These are phyloP conservation scores for Wickerhamomyces alni DNA, from an alignment of 805 yeast genomes.

Conservation along the genomic window DNA sequence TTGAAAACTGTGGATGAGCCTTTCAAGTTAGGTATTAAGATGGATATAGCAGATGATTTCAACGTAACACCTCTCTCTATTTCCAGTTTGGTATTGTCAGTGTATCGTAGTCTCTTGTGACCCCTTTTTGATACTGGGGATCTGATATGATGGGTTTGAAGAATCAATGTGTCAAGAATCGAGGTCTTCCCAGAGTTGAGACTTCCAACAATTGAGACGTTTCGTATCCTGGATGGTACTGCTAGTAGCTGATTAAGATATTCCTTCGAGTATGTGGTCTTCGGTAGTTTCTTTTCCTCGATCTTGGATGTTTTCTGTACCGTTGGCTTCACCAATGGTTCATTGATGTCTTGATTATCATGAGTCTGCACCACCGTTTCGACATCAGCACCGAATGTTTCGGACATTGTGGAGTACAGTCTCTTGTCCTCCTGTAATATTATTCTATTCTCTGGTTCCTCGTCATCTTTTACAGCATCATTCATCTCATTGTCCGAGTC, in stretches of 20 bases:
- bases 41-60: constrained; percentile 53
- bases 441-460: constrained; percentile 18
- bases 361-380: constrained; percentile 55
- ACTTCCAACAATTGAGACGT: constrained; percentile 74
- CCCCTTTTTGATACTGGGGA: constrained; percentile 48
- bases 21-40: constrained; percentile 47
- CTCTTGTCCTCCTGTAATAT: constrained; percentile 41
- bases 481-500: constrained; percentile 23
- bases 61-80: constrained; percentile 64
- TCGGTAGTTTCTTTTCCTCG: constrained; percentile 52
- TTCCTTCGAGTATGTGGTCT: constrained; percentile 51
- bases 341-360: constrained; percentile 44
- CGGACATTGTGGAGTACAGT: constrained; percentile 35
- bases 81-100: constrained; percentile 70
- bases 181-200: constrained; percentile 85
- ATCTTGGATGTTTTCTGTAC: constrained; percentile 36
- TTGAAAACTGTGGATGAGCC: constrained; percentile 55
- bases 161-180: constrained; percentile 59
- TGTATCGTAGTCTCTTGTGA: constrained; percentile 62
- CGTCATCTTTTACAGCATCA: constrained; percentile 7
- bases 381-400: constrained; percentile 55
- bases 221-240: constrained; percentile 62
- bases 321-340: constrained; percentile 61
- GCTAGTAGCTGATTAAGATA: constrained; percentile 47
- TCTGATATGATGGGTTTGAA: constrained; percentile 50